phyloP scores from a whole-genome alignment of 805 yeast genomes.

The Saccharomycopsis babjevae region DNA sequence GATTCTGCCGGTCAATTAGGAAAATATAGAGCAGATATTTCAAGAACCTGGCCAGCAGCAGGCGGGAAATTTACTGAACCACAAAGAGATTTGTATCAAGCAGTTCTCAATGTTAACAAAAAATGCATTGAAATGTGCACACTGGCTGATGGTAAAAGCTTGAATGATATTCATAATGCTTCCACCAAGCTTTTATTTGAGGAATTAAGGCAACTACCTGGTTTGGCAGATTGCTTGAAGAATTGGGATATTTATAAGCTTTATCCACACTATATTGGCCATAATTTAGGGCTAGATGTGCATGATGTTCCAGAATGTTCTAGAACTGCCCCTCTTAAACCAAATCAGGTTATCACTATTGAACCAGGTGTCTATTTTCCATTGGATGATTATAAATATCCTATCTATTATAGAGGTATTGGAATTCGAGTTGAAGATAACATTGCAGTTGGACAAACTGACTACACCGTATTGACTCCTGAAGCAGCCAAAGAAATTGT shows the following conservation, averaged over 20 bases:
- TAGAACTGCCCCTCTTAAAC: conserved; percentile 40
- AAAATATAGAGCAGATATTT: conserved; percentile 92
- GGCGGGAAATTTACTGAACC: conserved; percentile 58
- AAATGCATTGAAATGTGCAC: conserved; percentile 64
- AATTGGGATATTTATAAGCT: conserved; percentile 43
- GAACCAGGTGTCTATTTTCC: conserved; percentile 97
- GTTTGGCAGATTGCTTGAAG: conserved; percentile 41
- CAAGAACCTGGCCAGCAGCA: conserved; percentile 90
- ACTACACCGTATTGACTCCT: conserved; percentile 53
- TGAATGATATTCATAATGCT: conserved; percentile 66
- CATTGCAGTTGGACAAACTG: conserved; percentile 61
- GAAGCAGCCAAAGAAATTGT: conserved; percentile 80
- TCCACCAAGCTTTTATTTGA: conserved; percentile 49
- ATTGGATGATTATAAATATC: conserved; percentile 46
- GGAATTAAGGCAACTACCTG: conserved; percentile 58
- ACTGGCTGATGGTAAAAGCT: conserved; percentile 38
- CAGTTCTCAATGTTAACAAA: conserved; percentile 75
- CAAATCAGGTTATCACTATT: conserved; percentile 81
- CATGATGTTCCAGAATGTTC: conserved; percentile 69
- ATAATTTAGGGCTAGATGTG: conserved; percentile 85
- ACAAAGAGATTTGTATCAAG: conserved; percentile 81
- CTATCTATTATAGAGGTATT: conserved; percentile 71
- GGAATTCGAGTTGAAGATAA: conserved; percentile 96
- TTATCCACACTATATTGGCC: conserved; percentile 95
- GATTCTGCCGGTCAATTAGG: conserved; percentile 95